Evolutionary conservation across 805 yeast genomes (phyloP).

Genomic region (Saturnispora saitoi): DNA sequence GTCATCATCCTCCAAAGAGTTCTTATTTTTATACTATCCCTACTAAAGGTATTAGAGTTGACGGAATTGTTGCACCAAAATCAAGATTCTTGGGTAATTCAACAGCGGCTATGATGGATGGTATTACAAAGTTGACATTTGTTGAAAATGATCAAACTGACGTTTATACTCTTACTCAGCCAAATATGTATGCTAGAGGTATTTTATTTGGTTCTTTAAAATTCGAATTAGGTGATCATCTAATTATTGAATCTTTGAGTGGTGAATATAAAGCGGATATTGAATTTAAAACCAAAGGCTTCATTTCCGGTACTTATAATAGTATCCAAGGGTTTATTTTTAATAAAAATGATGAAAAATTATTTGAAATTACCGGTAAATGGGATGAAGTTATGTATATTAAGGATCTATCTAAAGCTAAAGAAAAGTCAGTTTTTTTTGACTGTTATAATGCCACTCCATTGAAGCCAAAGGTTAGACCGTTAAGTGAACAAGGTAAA

Average conservation of each 20-base stretch:
- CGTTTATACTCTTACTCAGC: constrained; percentile 79
- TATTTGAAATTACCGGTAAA: constrained; percentile 65
- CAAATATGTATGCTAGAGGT: constrained; percentile 92
- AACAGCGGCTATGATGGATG: constrained; percentile 97
- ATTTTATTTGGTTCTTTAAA: constrained; percentile 83
- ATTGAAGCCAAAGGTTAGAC: constrained; percentile 62
- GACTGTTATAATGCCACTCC: constrained; percentile 52
- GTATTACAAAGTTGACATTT: constrained; percentile 63
- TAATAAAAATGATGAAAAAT: constrained; percentile 46
- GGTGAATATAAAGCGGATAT: constrained; percentile 57
- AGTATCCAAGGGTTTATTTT: constrained; percentile 66
- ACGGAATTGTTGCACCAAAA: constrained; percentile 81
- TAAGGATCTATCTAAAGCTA: constrained; percentile 38
- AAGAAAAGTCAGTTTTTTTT: constrained; percentile 40
- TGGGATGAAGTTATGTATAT: constrained; percentile 86
- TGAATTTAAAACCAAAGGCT: constrained; percentile 93
- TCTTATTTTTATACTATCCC: constrained; percentile 88
- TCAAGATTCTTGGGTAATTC: constrained; percentile 90
- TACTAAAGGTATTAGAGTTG: constrained; percentile 69
- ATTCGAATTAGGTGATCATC: constrained; percentile 88
- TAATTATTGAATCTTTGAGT: constrained; percentile 59
- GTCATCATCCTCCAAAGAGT: constrained; percentile 98
- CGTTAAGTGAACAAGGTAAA: constrained; percentile 69
- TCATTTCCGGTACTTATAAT: constrained; percentile 86
- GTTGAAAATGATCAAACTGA: constrained; percentile 79